phyloP scores from a whole-genome alignment of 2,329 filamentous ascomycete genomes.

The Zasmidium cellare region DNA sequence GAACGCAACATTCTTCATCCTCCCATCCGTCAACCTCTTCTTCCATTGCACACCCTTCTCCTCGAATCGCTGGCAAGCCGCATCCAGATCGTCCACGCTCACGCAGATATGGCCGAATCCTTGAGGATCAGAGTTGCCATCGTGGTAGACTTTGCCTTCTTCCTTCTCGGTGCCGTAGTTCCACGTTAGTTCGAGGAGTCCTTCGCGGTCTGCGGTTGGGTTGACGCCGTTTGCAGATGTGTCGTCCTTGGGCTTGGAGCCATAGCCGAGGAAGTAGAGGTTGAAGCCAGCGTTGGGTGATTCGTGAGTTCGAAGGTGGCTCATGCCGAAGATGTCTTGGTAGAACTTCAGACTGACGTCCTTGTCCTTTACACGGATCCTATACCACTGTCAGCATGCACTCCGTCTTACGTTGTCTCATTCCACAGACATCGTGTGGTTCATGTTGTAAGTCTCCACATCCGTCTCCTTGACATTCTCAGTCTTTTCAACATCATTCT shows the following conservation, averaged over 20 bases:
- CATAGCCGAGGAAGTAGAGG: constrained; percentile 89
- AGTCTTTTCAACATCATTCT: constrained; percentile 69
- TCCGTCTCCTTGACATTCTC: constrained; percentile 74
- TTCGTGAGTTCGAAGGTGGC: constrained; percentile 71
- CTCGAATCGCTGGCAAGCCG: constrained; percentile 85
- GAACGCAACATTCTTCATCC: constrained; percentile 92
- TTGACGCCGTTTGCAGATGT: constrained; percentile 58
- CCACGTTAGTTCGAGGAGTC: constrained; percentile 87
- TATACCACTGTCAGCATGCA: constrained; percentile 39
- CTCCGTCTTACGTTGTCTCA: too few species aligned
- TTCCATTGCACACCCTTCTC: constrained; percentile 82
- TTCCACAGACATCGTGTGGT: constrained; percentile 77
- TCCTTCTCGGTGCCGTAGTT: constrained; percentile 83
- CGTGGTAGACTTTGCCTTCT: constrained; percentile 79
- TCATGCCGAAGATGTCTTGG: constrained; percentile 85
- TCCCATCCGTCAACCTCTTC: constrained; percentile 87
- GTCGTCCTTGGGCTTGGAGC: constrained; percentile 43
- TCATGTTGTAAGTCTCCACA: constrained; percentile 57
- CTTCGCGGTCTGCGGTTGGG: constrained; percentile 69
- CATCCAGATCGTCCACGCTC: constrained; percentile 82
- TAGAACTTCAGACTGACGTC: constrained; percentile 52
- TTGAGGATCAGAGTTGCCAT: constrained; percentile 87
- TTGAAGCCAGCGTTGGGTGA: constrained; percentile 74
- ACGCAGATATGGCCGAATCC: constrained; percentile 94
- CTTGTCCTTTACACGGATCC: constrained; percentile 82